Evolutionary conservation across 2,329 filamentous ascomycete species (phyloP).

Genomic region (Botrytis byssoidea): DNA sequence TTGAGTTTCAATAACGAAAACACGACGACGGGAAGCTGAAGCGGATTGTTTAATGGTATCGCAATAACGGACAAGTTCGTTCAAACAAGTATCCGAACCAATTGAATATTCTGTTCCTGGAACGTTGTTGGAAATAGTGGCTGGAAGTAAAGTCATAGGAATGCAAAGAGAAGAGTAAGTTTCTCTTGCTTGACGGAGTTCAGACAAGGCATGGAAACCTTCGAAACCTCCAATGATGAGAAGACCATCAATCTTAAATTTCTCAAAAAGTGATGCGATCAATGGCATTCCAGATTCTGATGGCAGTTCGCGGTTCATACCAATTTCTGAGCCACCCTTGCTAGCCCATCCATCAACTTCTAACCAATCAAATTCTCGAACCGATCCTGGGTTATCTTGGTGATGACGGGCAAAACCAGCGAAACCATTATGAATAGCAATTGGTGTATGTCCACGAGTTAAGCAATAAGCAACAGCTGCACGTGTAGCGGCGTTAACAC

Average conservation of each 20-base stretch:
- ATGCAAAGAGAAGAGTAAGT: constrained; percentile 86
- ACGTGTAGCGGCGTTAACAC: constrained; percentile 95
- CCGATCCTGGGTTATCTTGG: constrained; percentile 77
- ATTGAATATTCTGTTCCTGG: constrained; percentile 96
- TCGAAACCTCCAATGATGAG: constrained; percentile 96
- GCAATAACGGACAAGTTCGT: constrained; percentile 91
- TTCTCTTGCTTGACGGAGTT: constrained; percentile 77
- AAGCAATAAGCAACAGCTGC: constrained; percentile 92
- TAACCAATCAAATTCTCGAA: constrained; percentile 85
- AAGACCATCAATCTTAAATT: constrained; percentile 86
- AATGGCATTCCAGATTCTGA: constrained; percentile 78
- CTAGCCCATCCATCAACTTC: constrained; percentile 95
- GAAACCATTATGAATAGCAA: constrained; percentile 96
- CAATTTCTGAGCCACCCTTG: constrained; percentile 95
- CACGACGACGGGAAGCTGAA: constrained; percentile 85
- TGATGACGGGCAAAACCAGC: constrained; percentile 91
- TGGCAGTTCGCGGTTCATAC: constrained; percentile 92
- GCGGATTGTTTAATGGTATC: constrained; percentile 98
- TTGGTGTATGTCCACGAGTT: constrained; percentile 83
- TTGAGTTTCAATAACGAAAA: constrained; percentile 98
- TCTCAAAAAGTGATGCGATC: constrained; percentile 78
- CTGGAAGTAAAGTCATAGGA: constrained; percentile 84
- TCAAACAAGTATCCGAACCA: constrained; percentile 93
- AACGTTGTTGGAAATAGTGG: constrained; percentile 99
- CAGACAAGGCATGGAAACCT: constrained; percentile 87